Conservation (phyloP, 2,329 filamentous ascomycete species). For the Fonsecaea erecta region DNA sequence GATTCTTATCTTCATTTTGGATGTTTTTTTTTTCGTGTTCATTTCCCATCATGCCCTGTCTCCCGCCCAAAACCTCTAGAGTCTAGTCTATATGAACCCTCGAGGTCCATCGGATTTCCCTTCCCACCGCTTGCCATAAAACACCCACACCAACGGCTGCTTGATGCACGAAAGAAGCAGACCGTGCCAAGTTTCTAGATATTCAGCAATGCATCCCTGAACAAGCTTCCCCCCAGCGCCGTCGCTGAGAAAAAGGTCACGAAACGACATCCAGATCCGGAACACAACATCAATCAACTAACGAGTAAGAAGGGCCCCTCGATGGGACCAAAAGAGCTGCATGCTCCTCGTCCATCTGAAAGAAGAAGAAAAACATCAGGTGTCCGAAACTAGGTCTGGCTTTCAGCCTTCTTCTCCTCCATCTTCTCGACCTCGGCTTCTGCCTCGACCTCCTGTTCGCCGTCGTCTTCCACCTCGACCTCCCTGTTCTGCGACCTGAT, state of each 20-base stretch:
- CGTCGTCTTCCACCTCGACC: not conserved
- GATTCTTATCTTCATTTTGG: no score
- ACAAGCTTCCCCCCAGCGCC: not conserved
- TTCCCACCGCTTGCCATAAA: no score
- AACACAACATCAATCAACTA: not conserved
- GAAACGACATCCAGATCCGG: not conserved
- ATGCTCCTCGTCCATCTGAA: no score
- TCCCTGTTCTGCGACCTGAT: constrained; percentile 24
- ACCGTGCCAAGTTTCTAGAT: no score
- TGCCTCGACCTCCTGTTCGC: not conserved
- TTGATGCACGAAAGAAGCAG: not conserved
- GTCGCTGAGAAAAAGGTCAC: not conserved
- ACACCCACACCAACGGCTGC: not conserved
- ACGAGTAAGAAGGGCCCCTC: not conserved
- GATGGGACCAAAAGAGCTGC: not conserved
- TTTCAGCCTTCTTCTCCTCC: not conserved
- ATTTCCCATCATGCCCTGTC: no score
- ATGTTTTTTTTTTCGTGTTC: no score
- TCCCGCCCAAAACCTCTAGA: no score
- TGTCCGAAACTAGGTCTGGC: not conserved
- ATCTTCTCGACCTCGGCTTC: not conserved
- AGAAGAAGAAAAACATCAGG: not conserved
- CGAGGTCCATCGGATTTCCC: no score
- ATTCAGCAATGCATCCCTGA: not conserved
- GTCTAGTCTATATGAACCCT: no score